A percentile compares a stretch with the other conserved stretches of the same genome.
Evolutionary conservation across 148 eudicot species (phyloP).

Genomic region (Limonium bicolor): DNA sequence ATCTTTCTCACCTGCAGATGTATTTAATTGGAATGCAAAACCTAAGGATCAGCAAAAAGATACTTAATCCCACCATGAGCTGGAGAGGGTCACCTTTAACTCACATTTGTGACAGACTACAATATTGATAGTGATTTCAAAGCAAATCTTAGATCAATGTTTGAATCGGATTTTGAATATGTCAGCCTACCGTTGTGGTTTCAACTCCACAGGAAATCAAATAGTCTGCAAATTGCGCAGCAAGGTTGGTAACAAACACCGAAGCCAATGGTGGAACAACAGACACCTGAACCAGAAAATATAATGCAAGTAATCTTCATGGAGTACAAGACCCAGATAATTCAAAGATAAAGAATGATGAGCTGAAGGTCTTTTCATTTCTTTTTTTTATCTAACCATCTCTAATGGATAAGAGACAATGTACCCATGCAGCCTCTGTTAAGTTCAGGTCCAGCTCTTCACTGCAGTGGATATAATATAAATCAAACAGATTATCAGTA

Average conservation of each 20-base stretch:
- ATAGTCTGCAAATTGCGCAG: conserved; percentile 78
- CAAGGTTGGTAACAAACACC: conserved; percentile 60
- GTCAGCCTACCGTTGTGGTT: conserved; percentile 67
- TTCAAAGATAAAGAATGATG: not conserved
- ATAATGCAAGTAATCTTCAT: not conserved
- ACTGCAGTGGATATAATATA: conserved; percentile 37
- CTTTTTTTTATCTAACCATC: not conserved
- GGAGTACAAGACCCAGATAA: no score
- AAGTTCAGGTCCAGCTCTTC: conserved; percentile 81
- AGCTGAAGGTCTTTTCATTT: no score
- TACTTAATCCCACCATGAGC: no score
- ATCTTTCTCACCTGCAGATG: conserved; percentile 77
- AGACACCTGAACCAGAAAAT: conserved; percentile 47
- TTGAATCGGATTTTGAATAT: no score
- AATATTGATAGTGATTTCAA: no score
- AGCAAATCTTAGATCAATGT: no score
- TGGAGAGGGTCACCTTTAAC: no score
- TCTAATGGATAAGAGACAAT: no score
- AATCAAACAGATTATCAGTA: not conserved
- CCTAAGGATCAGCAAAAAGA: not conserved
- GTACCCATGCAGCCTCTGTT: conserved; percentile 96
- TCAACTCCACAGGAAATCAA: conserved; percentile 74
- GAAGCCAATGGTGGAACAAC: conserved; percentile 95
- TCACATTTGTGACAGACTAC: no score
- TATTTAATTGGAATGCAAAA: not conserved